Evolutionary conservation across 192 early-diverging fungal genomes (phyloP).

Genomic region (Fimicolochytrium jonesii): DNA sequence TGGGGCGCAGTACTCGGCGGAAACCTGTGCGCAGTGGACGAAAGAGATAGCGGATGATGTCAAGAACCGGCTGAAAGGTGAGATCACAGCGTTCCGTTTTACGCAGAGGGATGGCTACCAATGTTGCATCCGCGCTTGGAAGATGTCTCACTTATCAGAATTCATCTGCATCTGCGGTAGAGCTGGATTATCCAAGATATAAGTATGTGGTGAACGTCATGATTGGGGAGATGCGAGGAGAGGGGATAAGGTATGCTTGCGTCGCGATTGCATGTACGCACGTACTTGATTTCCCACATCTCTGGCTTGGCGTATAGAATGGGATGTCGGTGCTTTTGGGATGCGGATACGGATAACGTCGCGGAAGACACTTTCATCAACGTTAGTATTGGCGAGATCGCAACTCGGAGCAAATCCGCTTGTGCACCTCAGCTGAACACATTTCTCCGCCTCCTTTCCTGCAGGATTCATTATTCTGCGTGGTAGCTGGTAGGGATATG

Average conservation of each 20-base stretch:
- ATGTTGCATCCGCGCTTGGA: too few species aligned
- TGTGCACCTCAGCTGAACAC: not conserved
- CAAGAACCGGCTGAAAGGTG: slow-evolving; percentile 54
- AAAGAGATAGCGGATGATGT: slow-evolving; percentile 58
- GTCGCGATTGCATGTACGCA: not conserved
- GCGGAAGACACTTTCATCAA: slow-evolving; percentile 58
- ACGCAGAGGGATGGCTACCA: not conserved
- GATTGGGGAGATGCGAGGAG: slow-evolving; percentile 58
- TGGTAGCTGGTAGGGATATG: slow-evolving; percentile 42
- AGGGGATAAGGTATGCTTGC: slow-evolving; percentile 47
- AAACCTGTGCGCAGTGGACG: slow-evolving; percentile 50
- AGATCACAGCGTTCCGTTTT: not conserved
- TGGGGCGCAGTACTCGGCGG: slow-evolving; percentile 41
- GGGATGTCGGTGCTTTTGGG: slow-evolving; percentile 60
- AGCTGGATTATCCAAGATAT: slow-evolving; percentile 49
- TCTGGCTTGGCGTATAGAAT: slow-evolving; percentile 32
- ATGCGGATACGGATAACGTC: slow-evolving; percentile 58
- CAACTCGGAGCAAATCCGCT: not conserved
- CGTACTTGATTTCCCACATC: not conserved
- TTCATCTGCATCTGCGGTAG: too few species aligned
- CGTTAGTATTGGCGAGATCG: slow-evolving; percentile 29
- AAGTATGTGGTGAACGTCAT: slow-evolving; percentile 58
- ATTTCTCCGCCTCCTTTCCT: not conserved
- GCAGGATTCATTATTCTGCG: slow-evolving; percentile 54
- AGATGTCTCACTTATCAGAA: too few species aligned